Evolutionary conservation across 805 yeast genomes (phyloP).

Genomic region (Barnettozyma sp.): DNA sequence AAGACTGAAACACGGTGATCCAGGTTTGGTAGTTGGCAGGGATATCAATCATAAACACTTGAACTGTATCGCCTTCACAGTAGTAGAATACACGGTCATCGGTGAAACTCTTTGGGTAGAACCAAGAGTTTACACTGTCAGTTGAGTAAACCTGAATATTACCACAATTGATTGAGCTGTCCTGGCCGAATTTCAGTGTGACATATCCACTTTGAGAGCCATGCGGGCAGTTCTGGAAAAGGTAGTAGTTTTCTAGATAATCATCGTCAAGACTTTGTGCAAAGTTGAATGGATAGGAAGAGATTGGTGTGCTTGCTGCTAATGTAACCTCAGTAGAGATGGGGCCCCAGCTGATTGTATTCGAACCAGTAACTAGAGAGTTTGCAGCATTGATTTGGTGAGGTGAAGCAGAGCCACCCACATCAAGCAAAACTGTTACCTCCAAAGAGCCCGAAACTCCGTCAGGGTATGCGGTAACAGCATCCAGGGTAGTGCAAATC

Average conservation of each 20-base stretch:
- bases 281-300: constrained; percentile 20
- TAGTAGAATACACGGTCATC: constrained; percentile 14
- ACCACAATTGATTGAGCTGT: constrained; percentile 15
- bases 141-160: constrained; percentile 18
- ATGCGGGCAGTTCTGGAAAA: constrained; percentile 28
- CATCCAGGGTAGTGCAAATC: constrained; percentile 23
- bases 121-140: constrained; percentile 29
- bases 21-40: constrained; percentile 25
- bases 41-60: constrained; percentile 17
- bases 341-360: constrained; percentile 22
- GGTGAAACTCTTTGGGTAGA: constrained; percentile 23
- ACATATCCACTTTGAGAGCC: constrained; percentile 23
- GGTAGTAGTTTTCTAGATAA: constrained; percentile 26
- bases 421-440: constrained; percentile 26
- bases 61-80: constrained; percentile 22
- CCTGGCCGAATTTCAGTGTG: constrained; percentile 16
- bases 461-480: constrained; percentile 13
- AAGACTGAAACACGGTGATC: constrained; percentile 27
- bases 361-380: constrained; percentile 24
- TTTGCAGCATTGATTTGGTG: constrained; percentile 27
- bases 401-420: constrained; percentile 28
- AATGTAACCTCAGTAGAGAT: constrained; percentile 25
- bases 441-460: constrained; percentile 24
- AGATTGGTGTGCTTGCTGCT: constrained; percentile 15
- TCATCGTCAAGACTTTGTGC: constrained; percentile 28